Evolutionary conservation across 352 stramenopile species (phyloP).

Genomic region (Plasmopara viticola): DNA sequence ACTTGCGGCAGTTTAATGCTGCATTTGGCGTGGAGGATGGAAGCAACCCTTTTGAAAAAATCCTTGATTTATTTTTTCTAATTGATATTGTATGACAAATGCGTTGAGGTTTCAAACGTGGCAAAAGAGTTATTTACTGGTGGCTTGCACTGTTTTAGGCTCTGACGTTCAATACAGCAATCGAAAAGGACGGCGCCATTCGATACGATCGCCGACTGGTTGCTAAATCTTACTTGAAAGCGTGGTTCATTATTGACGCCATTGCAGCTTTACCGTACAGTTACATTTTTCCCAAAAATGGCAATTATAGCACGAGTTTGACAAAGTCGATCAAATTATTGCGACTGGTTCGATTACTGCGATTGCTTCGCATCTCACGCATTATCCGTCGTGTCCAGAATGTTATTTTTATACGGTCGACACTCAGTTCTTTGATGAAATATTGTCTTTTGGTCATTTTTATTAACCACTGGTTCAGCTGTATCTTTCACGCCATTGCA

Average conservation of each 20-base stretch:
- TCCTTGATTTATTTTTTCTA: conserved; percentile 55
- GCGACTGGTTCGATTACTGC: conserved; percentile 49
- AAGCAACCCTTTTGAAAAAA: conserved; percentile 38
- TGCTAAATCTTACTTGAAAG: conserved; percentile 31
- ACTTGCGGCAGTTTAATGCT: conserved; percentile 41
- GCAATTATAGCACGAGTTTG: conserved; percentile 24
- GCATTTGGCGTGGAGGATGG: conserved; percentile 36
- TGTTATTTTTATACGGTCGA: conserved; percentile 49
- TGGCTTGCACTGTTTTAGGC: too few relatives aligned
- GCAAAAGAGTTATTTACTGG: too few relatives aligned
- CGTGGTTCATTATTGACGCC: conserved; percentile 48
- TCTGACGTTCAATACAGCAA: background rate
- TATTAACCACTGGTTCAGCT: too few relatives aligned
- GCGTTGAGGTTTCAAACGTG: background rate
- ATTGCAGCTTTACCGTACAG: conserved; percentile 50
- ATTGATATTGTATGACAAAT: conserved; percentile 50
- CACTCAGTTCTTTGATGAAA: too few relatives aligned
- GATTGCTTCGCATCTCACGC: conserved; percentile 60
- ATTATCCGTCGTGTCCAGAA: conserved; percentile 64
- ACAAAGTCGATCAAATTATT: conserved; percentile 52
- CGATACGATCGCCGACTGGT: conserved; percentile 34
- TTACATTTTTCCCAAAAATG: conserved; percentile 22
- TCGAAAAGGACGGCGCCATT: conserved; percentile 46
- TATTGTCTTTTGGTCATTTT: too few relatives aligned
- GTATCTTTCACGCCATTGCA: too few relatives aligned